phyloP scores from a whole-genome alignment of 805 yeast species.

The Zygosaccharomyces lentus region DNA sequence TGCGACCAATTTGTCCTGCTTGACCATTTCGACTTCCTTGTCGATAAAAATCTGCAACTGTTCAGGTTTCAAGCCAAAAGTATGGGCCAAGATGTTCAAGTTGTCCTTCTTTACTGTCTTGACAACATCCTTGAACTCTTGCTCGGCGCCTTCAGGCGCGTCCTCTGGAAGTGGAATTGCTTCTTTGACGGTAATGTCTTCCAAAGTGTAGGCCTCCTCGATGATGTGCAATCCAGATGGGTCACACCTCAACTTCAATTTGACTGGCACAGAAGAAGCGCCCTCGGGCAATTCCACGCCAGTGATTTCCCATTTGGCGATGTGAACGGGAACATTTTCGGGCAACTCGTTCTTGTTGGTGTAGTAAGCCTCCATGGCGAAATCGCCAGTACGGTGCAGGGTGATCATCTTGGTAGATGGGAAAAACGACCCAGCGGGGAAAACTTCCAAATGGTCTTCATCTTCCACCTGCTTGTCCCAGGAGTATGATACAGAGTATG shows the following conservation, averaged over 20 bases:
- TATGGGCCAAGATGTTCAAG: constrained; percentile 54
- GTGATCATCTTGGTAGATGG: constrained; percentile 97
- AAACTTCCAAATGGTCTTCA: constrained; percentile 87
- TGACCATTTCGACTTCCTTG: constrained; percentile 75
- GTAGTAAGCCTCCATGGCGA: constrained; percentile 80
- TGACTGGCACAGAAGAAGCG: constrained; percentile 73
- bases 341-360: constrained; percentile 72
- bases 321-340: constrained; percentile 53
- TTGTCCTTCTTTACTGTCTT: constrained; percentile 89
- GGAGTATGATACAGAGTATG: constrained; percentile 84
- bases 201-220: constrained; percentile 92
- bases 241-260: constrained; percentile 93
- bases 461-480: constrained; percentile 96
- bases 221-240: constrained; percentile 93
- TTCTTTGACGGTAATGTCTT: constrained; percentile 86
- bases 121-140: constrained; percentile 84
- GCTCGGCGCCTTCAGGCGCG: constrained; percentile 61
- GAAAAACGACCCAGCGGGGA: constrained; percentile 88
- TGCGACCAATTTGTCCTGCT: constrained; percentile 93
- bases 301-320: constrained; percentile 80
- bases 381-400: constrained; percentile 85
- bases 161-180: constrained; percentile 56
- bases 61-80: constrained; percentile 57
- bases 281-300: constrained; percentile 83
- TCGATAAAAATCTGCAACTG: constrained; percentile 63